Conservation (phyloP, 2,329 filamentous ascomycete genomes). For the Colletotrichum melonis region DNA sequence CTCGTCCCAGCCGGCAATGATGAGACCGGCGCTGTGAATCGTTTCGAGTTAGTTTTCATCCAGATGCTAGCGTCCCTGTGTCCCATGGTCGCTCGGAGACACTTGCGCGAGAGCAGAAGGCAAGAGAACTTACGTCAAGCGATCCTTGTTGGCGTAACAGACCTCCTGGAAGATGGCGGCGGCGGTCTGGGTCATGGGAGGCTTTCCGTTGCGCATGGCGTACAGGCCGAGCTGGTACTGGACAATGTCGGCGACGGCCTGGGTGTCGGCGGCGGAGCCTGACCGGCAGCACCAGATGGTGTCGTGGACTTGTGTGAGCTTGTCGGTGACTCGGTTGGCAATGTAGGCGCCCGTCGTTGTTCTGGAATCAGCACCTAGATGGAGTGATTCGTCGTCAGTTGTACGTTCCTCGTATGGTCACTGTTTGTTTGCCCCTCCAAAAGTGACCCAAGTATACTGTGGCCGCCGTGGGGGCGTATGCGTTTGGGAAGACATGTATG, state of each 20-base stretch:
- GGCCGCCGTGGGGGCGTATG: too few species aligned
- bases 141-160: slow-evolving; percentile 98
- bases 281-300: slow-evolving; percentile 99
- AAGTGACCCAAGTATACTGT: not conserved
- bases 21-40: slow-evolving; percentile 82
- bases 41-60: not conserved
- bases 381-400: not conserved
- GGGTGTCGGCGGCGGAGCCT: slow-evolving; percentile 95
- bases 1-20: slow-evolving; percentile 98
- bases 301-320: slow-evolving; percentile 97
- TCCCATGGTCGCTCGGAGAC: not conserved
- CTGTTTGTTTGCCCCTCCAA: not conserved
- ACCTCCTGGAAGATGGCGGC: slow-evolving; percentile 97
- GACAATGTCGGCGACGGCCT: slow-evolving; percentile 97
- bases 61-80: not conserved
- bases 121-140: slow-evolving; percentile 74
- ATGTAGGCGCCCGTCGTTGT: slow-evolving; percentile 99
- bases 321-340: slow-evolving; percentile 98
- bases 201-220: slow-evolving; percentile 87
- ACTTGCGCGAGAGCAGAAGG: not conserved
- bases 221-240: slow-evolving; percentile 96
- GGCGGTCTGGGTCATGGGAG: slow-evolving; percentile 93
- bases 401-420: not conserved
- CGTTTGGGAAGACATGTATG: not conserved
- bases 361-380: slow-evolving; percentile 87